phyloP scores from a whole-genome alignment of 2,329 filamentous ascomycete genomes.

The Hypoxylon sp. region DNA sequence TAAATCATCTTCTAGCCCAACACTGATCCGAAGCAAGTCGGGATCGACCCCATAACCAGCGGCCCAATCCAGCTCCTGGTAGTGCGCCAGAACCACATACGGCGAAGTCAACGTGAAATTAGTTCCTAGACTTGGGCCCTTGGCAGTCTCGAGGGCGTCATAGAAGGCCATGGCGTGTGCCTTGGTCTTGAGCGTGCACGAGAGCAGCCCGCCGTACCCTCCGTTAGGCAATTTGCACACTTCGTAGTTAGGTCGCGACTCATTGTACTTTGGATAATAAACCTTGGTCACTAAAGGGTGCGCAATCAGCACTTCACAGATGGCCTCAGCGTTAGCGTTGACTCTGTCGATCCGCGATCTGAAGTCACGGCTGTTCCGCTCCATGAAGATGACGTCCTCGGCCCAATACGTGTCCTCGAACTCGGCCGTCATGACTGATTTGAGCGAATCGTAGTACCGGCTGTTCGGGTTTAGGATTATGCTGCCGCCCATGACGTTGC shows the following conservation, averaged over 20 bases:
- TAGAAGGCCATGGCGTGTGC: constrained; percentile 85
- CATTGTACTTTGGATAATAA: constrained; percentile 87
- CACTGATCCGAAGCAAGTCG: constrained; percentile 86
- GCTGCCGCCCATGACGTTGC: constrained; percentile 97
- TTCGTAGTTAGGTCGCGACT: constrained; percentile 82
- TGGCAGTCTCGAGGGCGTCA: constrained; percentile 87
- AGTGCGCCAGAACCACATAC: constrained; percentile 93
- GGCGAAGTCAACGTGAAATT: constrained; percentile 96
- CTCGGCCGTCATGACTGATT: constrained; percentile 72
- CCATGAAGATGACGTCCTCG: constrained; percentile 94
- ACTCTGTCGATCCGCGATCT: constrained; percentile 84
- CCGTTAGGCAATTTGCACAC: constrained; percentile 79
- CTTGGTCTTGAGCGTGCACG: constrained; percentile 81
- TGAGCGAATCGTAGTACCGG: constrained; percentile 80
- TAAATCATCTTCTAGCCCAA: constrained; percentile 86
- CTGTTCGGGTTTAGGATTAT: constrained; percentile 75
- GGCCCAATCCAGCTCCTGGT: constrained; percentile 92
- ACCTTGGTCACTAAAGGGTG: constrained; percentile 79
- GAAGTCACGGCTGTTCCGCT: constrained; percentile 96
- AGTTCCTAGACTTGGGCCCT: constrained; percentile 94
- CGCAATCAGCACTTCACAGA: constrained; percentile 78
- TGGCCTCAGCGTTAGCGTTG: constrained; percentile 86
- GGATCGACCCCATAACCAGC: constrained; percentile 84
- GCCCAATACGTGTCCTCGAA: constrained; percentile 95
- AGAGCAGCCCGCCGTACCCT: constrained; percentile 92